These are phyloP conservation scores for Comarum palustre DNA, from an alignment of 306 rosid genomes.

Conservation along the genomic window DNA sequence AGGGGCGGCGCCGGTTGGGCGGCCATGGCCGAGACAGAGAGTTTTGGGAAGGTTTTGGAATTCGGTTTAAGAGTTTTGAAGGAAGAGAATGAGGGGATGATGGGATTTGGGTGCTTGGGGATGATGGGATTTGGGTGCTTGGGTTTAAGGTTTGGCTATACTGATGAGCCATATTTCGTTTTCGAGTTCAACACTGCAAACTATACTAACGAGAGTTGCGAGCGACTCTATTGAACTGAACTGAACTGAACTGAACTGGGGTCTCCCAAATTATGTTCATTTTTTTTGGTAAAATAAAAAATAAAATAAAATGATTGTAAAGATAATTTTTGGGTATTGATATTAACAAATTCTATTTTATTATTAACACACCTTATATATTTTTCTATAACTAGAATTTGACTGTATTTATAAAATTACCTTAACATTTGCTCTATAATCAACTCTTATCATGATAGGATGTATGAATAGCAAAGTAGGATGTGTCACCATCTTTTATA, in stretches of 20 bases:
- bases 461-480: too few relatives aligned
- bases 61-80: conserved; percentile 19
- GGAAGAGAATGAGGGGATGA: conserved; percentile 13
- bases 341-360: too few relatives aligned
- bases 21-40: conserved; percentile 37
- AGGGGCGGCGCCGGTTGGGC: conserved; percentile 35
- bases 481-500: too few relatives aligned
- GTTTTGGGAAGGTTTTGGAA: conserved; percentile 25
- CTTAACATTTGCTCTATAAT: too few relatives aligned
- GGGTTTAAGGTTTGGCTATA: conserved; percentile 50
- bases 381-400: too few relatives aligned
- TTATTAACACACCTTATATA: too few relatives aligned
- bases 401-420: too few relatives aligned
- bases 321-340: too few relatives aligned
- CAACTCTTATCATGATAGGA: too few relatives aligned
- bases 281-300: too few relatives aligned
- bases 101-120: conserved; percentile 19
- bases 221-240: neutral
- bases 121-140: conserved; percentile 48
- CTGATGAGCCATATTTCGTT: conserved; percentile 30
- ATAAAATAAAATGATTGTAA: too few relatives aligned
- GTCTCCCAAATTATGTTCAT: too few relatives aligned
- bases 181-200: neutral
- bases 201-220: neutral
- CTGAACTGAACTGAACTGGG: neutral